Percentiles rank a stretch among this genome's conserved stretches.
phyloP scores from a whole-genome alignment of 208 protist genomes.

The Leishmania turanica region DNA sequence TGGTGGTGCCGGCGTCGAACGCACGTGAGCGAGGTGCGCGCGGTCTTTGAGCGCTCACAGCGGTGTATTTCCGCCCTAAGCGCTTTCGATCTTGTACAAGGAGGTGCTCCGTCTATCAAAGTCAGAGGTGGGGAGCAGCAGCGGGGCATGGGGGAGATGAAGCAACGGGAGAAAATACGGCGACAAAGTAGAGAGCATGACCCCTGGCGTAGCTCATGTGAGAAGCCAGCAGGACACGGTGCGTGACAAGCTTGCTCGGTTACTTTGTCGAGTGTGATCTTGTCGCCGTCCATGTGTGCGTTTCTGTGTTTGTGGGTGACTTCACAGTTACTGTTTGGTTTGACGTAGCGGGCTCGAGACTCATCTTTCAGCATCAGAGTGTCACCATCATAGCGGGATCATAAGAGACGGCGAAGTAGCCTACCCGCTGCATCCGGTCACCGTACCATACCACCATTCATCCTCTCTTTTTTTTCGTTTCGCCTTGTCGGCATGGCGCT shows the following conservation, averaged over 20 bases:
- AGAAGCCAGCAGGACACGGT: not conserved
- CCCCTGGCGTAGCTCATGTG: not conserved
- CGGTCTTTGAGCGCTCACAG: not conserved
- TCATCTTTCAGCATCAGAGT: not conserved
- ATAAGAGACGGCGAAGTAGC: not conserved
- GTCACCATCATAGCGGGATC: not conserved
- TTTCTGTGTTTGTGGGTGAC: slow-evolving; percentile 2
- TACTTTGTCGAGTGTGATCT: not conserved
- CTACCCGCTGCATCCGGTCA: not conserved
- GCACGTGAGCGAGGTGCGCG: not conserved
- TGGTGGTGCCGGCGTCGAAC: not conserved
- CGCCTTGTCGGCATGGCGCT: not conserved
- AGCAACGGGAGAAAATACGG: not conserved
- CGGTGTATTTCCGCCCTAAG: not conserved
- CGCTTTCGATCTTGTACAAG: not conserved
- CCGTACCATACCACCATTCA: not conserved
- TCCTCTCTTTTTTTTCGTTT: not conserved
- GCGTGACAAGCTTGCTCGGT: not conserved
- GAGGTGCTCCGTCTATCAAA: not conserved
- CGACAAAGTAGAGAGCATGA: not conserved
- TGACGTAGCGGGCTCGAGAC: not conserved
- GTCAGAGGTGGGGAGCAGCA: not conserved
- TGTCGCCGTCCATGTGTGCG: not conserved
- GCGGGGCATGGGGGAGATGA: not conserved
- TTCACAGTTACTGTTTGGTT: not conserved